phyloP scores from a whole-genome alignment of 805 yeast genomes.

The Yamadazyma takamatsuzukensis region DNA sequence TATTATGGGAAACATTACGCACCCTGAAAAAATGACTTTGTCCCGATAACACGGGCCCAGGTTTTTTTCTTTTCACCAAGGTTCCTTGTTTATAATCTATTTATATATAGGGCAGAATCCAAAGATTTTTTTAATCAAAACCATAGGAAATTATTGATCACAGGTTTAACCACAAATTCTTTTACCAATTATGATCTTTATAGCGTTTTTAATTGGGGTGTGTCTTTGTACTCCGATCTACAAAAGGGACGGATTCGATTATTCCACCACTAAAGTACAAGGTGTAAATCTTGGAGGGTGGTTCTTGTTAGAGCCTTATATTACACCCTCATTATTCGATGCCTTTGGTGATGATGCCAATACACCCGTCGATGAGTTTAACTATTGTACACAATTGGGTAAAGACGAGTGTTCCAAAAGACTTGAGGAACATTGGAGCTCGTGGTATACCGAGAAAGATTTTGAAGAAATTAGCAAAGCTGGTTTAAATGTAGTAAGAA shows the following conservation, averaged over 20 bases:
- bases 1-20: no score
- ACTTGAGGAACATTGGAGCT: conserved; percentile 69
- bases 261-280: conserved; percentile 34
- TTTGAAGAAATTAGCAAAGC: conserved; percentile 52
- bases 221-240: no score
- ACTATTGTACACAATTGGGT: conserved; percentile 60
- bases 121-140: no score
- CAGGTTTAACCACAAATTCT: no score
- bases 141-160: no score
- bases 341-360: conserved; percentile 35
- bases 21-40: no score
- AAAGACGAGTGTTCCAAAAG: conserved; percentile 48
- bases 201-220: no score
- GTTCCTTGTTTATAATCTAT: no score
- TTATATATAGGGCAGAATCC: no score
- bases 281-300: conserved; percentile 91
- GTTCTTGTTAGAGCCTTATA: conserved; percentile 84
- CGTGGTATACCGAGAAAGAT: conserved; percentile 74
- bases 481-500: conserved; percentile 82
- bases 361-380: conserved; percentile 82
- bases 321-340: conserved; percentile 73
- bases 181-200: no score
- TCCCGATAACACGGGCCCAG: no score
- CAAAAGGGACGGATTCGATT: conserved; percentile 23
- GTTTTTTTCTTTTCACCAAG: no score